A percentile compares a stretch with the other conserved stretches of the same genome.
Evolutionary conservation across 75 land plant species (phyloP).

Genomic region (Pinus tabuliformis): DNA sequence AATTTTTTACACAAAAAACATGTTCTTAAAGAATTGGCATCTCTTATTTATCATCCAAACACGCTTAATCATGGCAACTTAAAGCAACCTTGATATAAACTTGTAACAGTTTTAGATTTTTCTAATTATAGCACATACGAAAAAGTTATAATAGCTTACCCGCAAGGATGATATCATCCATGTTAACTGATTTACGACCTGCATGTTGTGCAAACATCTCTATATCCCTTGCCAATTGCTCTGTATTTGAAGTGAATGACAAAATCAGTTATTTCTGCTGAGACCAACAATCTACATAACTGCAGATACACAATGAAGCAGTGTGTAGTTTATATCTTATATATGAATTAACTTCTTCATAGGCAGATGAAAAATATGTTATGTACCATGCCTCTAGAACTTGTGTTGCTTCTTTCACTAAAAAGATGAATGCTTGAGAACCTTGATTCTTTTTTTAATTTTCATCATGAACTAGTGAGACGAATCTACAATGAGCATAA

Average conservation of each 20-base stretch:
- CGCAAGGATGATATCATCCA: conserved; percentile 85
- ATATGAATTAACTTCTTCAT: too few species aligned
- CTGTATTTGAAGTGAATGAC: conserved; percentile 16
- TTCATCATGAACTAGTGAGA: too few species aligned
- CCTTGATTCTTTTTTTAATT: too few species aligned
- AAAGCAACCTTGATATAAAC: not conserved
- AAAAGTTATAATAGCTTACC: conserved; percentile 23
- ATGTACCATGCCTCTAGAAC: too few species aligned
- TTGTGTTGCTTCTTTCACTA: too few species aligned
- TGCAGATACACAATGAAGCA: too few species aligned
- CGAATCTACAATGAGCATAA: too few species aligned
- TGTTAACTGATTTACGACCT: conserved; percentile 76
- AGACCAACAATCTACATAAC: too few species aligned
- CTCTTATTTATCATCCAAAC: not conserved
- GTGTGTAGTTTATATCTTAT: too few species aligned
- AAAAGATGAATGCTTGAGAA: too few species aligned
- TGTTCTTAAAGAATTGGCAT: not conserved
- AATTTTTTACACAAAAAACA: not conserved
- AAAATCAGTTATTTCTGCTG: too few species aligned
- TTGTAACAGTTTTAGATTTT: not conserved
- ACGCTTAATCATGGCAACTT: not conserved
- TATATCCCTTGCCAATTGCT: conserved; percentile 72
- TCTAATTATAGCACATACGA: not conserved
- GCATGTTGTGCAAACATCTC: conserved; percentile 94
- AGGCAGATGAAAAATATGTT: too few species aligned